Conservation (phyloP, 805 yeast species). For the Saccharomycopsis babjevae region DNA sequence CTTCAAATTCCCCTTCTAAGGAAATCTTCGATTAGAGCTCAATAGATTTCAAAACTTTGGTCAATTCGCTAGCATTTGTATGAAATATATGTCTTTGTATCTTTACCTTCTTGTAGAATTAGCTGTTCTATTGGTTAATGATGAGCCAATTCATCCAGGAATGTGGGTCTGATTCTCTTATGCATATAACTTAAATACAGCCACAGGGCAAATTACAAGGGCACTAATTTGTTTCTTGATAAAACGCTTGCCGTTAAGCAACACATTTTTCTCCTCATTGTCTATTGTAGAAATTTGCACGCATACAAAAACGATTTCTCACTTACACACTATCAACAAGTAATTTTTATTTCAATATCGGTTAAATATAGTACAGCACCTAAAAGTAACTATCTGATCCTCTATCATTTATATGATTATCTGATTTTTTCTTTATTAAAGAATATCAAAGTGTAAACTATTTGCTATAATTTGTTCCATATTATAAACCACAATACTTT, state of each 20-base stretch:
- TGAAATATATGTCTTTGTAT: too few relatives aligned
- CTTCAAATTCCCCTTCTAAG: conserved; percentile 1
- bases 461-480: too few relatives aligned
- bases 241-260: background rate
- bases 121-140: too few relatives aligned
- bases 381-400: too few relatives aligned
- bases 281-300: background rate
- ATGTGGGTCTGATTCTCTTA: too few relatives aligned
- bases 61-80: background rate
- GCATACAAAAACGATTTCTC: background rate
- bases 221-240: background rate
- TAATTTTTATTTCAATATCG: background rate
- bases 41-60: too few relatives aligned
- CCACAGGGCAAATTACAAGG: too few relatives aligned
- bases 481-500: too few relatives aligned
- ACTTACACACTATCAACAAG: background rate
- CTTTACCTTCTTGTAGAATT: too few relatives aligned
- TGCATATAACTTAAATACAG: too few relatives aligned
- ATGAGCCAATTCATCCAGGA: too few relatives aligned
- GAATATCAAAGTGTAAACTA: background rate
- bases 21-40: background rate
- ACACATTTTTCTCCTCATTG: background rate
- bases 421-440: background rate
- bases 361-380: too few relatives aligned
- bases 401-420: background rate